A percentile compares a stretch with the other conserved stretches of the same genome.
Evolutionary conservation across 345 rosid genomes (phyloP).

Genomic region (Eutrema heterophyllum): DNA sequence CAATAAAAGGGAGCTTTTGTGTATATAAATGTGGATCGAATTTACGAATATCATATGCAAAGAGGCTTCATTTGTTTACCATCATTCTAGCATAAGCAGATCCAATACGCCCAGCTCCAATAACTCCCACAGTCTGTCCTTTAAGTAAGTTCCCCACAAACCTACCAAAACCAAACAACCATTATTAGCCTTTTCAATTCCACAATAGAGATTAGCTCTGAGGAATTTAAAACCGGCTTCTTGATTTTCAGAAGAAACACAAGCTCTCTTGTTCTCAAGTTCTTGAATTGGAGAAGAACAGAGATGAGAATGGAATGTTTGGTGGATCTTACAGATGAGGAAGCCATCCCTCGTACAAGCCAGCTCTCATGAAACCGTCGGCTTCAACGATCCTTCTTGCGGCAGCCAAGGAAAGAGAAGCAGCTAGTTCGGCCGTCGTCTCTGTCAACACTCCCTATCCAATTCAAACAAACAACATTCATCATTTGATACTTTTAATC

Average conservation of each 20-base stretch:
- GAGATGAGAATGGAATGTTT: neutral
- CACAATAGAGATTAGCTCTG: neutral
- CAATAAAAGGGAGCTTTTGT: neutral
- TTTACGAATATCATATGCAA: neutral
- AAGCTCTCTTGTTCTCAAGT: too few relatives aligned
- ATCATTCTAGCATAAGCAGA: constrained; percentile 98
- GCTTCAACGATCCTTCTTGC: constrained; percentile 97
- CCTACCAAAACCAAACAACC: constrained; percentile 29
- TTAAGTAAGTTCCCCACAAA: constrained; percentile 95
- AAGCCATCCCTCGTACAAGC: constrained; percentile 98
- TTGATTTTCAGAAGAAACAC: too few relatives aligned
- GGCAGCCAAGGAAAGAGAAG: constrained; percentile 85
- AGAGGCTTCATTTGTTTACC: constrained; percentile 37
- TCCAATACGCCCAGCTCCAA: constrained; percentile 99
- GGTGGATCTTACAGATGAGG: constrained; percentile 60
- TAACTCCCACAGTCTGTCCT: constrained; percentile 98
- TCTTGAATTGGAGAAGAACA: neutral
- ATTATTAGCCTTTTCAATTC: neutral
- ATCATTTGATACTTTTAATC: too few relatives aligned
- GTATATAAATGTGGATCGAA: neutral
- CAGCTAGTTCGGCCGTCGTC: constrained; percentile 95
- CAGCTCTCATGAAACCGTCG: constrained; percentile 93
- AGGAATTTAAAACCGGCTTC: too few relatives aligned
- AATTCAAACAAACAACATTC: neutral
- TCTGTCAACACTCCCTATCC: constrained; percentile 92